These are phyloP conservation scores for Rhodotorula sphaerocarpa DNA, from an alignment of 768 basidiomycete genomes.

Conservation along the genomic window DNA sequence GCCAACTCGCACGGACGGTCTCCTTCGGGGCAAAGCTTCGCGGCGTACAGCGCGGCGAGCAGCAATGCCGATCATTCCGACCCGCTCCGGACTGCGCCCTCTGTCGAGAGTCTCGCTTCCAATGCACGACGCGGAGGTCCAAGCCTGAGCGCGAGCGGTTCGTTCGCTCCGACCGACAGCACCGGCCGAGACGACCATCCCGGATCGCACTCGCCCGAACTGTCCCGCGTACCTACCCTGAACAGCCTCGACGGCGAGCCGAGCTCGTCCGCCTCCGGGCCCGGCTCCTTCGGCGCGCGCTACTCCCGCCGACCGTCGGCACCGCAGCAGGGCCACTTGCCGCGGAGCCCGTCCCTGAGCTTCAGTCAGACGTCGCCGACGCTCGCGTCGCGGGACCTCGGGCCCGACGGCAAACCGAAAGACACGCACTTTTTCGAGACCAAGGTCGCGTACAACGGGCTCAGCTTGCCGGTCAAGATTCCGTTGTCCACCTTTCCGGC, in stretches of 20 bases:
- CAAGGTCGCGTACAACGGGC: conserved; percentile 66
- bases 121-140: too few species aligned
- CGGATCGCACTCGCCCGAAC: background rate
- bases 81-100: background rate
- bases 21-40: too few species aligned
- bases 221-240: conserved; percentile 23
- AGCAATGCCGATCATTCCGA: background rate
- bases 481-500: conserved; percentile 81
- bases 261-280: too few species aligned
- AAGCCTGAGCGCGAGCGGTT: background rate
- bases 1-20: too few species aligned
- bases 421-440: conserved; percentile 95
- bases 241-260: background rate
- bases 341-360: too few species aligned
- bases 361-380: too few species aligned
- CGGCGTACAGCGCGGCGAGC: too few species aligned
- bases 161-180: background rate
- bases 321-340: too few species aligned
- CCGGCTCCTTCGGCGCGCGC: too few species aligned
- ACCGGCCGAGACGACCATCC: conserved; percentile 14
- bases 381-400: too few species aligned
- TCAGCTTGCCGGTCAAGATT: conserved; percentile 79
- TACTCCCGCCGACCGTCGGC: too few species aligned
- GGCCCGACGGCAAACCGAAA: conserved; percentile 44
- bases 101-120: conserved; percentile 7